Conservation (phyloP, 192 early-diverging fungal genomes). For the Podila epigama region DNA sequence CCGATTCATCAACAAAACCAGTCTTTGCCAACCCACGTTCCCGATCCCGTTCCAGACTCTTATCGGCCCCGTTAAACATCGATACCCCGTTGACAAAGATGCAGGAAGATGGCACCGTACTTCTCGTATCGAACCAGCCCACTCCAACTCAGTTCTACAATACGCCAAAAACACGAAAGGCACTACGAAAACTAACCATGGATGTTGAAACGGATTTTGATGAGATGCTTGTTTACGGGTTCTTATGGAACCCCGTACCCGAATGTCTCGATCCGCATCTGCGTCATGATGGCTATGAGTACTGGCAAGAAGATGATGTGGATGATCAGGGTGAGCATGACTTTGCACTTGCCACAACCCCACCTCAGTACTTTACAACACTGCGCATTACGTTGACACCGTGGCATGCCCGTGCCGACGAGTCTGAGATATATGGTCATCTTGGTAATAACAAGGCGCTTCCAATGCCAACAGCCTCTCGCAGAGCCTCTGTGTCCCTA, state of each 20-base stretch:
- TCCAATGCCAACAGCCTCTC: not conserved
- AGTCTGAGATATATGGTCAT: slow-evolving; percentile 48
- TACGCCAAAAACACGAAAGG: slow-evolving; percentile 11
- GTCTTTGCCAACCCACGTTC: not conserved
- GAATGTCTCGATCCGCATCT: slow-evolving; percentile 1
- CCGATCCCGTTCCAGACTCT: not conserved
- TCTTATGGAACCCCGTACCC: slow-evolving; percentile 13
- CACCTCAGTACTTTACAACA: slow-evolving; percentile 23
- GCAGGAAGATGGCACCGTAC: not conserved
- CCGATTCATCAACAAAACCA: not conserved
- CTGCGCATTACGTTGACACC: slow-evolving; percentile 49
- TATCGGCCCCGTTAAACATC: not conserved
- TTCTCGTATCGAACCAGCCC: slow-evolving; percentile 13
- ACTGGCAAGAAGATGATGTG: not conserved
- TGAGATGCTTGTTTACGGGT: slow-evolving; percentile 48
- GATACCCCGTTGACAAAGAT: not conserved
- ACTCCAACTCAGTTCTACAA: slow-evolving; percentile 43
- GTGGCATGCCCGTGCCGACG: slow-evolving; percentile 49
- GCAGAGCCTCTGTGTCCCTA: not conserved
- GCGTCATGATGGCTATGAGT: not conserved
- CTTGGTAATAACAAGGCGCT: not conserved
- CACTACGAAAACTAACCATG: slow-evolving; percentile 10
- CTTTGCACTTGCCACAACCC: not conserved
- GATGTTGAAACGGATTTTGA: slow-evolving; percentile 19
- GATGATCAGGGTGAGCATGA: not conserved